Evolutionary conservation across 345 rosid species (phyloP).

Genomic region (Toxicodendron radicans): DNA sequence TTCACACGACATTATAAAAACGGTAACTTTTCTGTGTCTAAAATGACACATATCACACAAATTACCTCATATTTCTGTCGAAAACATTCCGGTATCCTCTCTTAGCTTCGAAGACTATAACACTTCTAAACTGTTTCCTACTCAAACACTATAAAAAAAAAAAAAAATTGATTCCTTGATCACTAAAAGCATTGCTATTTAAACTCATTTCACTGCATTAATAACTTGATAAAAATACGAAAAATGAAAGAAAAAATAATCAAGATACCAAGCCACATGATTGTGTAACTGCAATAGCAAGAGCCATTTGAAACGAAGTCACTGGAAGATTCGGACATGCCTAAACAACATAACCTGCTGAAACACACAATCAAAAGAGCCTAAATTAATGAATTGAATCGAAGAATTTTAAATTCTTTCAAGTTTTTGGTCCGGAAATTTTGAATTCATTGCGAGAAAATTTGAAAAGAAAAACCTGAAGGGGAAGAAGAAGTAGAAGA

Average conservation of each 20-base stretch:
- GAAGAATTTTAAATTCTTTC: no score
- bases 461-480: no score
- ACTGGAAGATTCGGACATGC: conserved; percentile 14
- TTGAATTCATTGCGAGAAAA: background rate
- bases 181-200: conserved; percentile 4
- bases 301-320: conserved; percentile 22
- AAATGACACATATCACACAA: no score
- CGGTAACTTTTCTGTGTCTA: background rate
- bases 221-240: background rate
- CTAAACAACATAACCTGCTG: conserved; percentile 13
- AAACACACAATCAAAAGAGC: background rate
- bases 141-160: conserved; percentile 37
- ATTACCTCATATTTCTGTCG: conserved; percentile 44
- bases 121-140: conserved; percentile 40
- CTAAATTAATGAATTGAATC: no score
- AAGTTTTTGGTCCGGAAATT: no score
- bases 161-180: background rate
- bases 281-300: conserved; percentile 18
- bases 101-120: conserved; percentile 37
- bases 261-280: conserved; percentile 17
- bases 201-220: background rate
- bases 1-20: no score
- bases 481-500: background rate
- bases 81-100: conserved; percentile 45
- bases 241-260: background rate